Conservation (phyloP, 139 green algal genomes). For the Chlamydomonas urium region DNA sequence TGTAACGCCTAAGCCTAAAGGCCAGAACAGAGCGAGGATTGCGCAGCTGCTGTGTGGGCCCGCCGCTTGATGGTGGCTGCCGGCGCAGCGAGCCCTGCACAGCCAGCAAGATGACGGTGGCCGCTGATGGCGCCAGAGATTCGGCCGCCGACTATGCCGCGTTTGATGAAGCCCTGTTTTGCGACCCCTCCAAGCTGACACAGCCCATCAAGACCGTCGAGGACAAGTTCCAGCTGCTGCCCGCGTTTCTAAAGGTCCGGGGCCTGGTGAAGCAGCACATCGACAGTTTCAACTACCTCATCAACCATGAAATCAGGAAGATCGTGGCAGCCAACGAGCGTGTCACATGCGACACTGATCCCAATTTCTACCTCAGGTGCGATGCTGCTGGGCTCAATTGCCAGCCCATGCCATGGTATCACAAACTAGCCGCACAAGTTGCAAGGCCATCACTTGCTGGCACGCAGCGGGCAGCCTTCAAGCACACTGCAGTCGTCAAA, state of each 20-base stretch:
- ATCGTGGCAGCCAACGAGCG: conserved; percentile 95
- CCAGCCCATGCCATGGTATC: too few relatives aligned
- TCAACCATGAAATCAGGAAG: conserved; percentile 95
- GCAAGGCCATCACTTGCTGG: too few relatives aligned
- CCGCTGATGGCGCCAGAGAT: neutral
- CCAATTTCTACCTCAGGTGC: conserved; percentile 96
- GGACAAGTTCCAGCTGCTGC: conserved; percentile 94
- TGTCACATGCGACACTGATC: conserved; percentile 91
- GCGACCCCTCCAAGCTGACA: conserved; percentile 63
- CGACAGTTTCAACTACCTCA: conserved; percentile 98
- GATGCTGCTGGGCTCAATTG: too few relatives aligned
- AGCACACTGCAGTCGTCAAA: too few relatives aligned
- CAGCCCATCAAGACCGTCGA: conserved; percentile 73
- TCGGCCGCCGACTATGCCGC: too few relatives aligned
- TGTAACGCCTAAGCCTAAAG: neutral
- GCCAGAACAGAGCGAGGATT: neutral
- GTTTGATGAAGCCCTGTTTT: conserved; percentile 30
- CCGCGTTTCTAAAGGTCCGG: conserved; percentile 85
- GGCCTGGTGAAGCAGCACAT: conserved; percentile 97
- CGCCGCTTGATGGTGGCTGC: neutral
- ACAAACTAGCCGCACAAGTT: too few relatives aligned
- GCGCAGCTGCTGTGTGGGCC: neutral
- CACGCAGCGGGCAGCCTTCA: too few relatives aligned
- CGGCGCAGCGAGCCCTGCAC: neutral
- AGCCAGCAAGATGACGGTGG: neutral